Percentiles rank a stretch among this genome's conserved stretches.
Evolutionary conservation across 805 yeast species (phyloP).

Genomic region (Pichia rugopelliculosa): DNA sequence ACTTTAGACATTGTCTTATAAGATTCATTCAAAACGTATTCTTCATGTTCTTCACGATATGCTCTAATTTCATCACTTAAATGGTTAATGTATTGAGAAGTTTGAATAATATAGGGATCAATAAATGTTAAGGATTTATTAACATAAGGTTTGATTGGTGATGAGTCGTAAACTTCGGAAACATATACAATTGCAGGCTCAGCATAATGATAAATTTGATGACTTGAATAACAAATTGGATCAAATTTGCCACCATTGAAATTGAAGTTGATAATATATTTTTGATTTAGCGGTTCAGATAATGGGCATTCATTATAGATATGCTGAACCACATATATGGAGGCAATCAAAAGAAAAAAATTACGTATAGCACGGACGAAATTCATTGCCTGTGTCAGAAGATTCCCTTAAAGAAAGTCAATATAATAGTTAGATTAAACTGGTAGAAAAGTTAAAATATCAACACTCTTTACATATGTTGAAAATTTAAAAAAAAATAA

Average conservation of each 20-base stretch:
- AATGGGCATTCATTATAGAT: slow-evolving; percentile 1
- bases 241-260: not conserved
- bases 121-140: not conserved
- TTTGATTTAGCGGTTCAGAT: not conserved
- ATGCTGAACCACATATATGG: not conserved
- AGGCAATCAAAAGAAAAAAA: not conserved
- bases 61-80: not conserved
- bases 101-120: not conserved
- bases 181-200: slow-evolving; percentile 1
- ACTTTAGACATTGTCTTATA: not conserved
- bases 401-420: not conserved
- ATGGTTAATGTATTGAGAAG: not conserved
- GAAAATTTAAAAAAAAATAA: too few species aligned
- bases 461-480: too few species aligned
- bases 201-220: not conserved
- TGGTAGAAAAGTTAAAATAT: not conserved
- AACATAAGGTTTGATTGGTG: slow-evolving; percentile 7
- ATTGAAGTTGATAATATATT: not conserved
- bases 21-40: slow-evolving; percentile 2
- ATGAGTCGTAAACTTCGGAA: not conserved
- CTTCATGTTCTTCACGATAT: slow-evolving; percentile 7
- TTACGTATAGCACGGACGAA: not conserved
- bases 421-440: too few species aligned
- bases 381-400: not conserved
- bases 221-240: slow-evolving; percentile 6